Conservation (phyloP, 176 grass and related monocot species). For the Tillandsia leiboldiana region DNA sequence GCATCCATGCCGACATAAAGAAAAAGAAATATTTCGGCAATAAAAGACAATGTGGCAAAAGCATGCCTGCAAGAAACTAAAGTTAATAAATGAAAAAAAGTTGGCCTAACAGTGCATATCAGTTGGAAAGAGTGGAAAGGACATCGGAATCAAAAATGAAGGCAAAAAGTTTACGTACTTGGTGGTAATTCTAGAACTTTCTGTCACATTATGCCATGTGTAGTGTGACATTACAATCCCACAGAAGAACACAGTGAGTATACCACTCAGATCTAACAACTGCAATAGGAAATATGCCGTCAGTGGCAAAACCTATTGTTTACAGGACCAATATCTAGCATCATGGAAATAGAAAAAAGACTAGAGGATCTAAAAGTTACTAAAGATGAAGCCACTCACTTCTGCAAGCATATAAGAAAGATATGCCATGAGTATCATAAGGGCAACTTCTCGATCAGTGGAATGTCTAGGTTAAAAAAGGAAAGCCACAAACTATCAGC, state of each 20-base stretch:
- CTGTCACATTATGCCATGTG: constrained; percentile 97
- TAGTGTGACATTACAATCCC: constrained; percentile 95
- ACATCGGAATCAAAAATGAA: not conserved
- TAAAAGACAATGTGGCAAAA: constrained; percentile 90
- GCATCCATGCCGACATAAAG: constrained; percentile 97
- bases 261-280: constrained; percentile 88
- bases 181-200: constrained; percentile 91
- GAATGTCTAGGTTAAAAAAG: constrained; percentile 50
- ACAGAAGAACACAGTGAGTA: constrained; percentile 91
- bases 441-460: constrained; percentile 88
- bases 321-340: constrained; percentile 4
- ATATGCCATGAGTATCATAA: constrained; percentile 98
- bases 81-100: constrained; percentile 3
- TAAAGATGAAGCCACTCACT: constrained; percentile 31
- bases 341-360: constrained; percentile 13
- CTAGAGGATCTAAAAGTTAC: not conserved
- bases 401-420: constrained; percentile 93
- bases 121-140: not conserved
- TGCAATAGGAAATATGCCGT: constrained; percentile 30
- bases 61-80: constrained; percentile 42
- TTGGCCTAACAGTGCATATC: not conserved
- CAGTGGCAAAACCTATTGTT: not conserved
- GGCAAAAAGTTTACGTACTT: constrained; percentile 41
- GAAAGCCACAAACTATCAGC: constrained; percentile 11
- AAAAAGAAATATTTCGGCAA: constrained; percentile 78